A percentile compares a stretch with the other conserved stretches of the same genome.
Evolutionary conservation across 2,329 filamentous ascomycete species (phyloP).

Genomic region (Podosphaera xanthii): DNA sequence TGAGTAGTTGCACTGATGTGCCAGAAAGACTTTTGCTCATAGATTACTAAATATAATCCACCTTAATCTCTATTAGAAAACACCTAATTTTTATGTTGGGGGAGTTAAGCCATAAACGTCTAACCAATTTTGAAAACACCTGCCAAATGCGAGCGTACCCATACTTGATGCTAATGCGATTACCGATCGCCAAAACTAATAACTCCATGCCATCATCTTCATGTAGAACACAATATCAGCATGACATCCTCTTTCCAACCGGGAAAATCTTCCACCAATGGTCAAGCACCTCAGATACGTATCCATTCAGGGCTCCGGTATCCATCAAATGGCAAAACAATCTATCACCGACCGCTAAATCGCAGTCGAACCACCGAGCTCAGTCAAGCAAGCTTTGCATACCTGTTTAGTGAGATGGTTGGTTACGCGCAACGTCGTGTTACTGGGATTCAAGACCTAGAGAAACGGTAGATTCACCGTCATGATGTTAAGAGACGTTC

Average conservation of each 20-base stretch:
- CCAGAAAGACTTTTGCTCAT: too few species aligned
- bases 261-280: slow-evolving; percentile 10
- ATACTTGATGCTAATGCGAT: too few species aligned
- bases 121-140: too few species aligned
- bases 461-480: slow-evolving; percentile 43
- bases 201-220: background rate
- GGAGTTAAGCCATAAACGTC: too few species aligned
- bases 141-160: too few species aligned
- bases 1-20: too few species aligned
- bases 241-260: slow-evolving; percentile 16
- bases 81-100: too few species aligned
- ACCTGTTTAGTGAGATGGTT: slow-evolving; percentile 92
- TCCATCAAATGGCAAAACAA: slow-evolving; percentile 84
- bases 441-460: slow-evolving; percentile 79
- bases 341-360: slow-evolving; percentile 90
- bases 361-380: slow-evolving; percentile 71
- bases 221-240: background rate
- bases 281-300: slow-evolving; percentile 8
- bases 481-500: background rate
- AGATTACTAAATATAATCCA: too few species aligned
- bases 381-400: slow-evolving; percentile 84
- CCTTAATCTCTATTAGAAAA: too few species aligned
- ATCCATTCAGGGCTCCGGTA: slow-evolving; percentile 48
- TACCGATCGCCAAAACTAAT: too few species aligned
- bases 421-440: slow-evolving; percentile 79